Evolutionary conservation across 176 grass and related monocot species (phyloP).

Genomic region (Carex cristatella): DNA sequence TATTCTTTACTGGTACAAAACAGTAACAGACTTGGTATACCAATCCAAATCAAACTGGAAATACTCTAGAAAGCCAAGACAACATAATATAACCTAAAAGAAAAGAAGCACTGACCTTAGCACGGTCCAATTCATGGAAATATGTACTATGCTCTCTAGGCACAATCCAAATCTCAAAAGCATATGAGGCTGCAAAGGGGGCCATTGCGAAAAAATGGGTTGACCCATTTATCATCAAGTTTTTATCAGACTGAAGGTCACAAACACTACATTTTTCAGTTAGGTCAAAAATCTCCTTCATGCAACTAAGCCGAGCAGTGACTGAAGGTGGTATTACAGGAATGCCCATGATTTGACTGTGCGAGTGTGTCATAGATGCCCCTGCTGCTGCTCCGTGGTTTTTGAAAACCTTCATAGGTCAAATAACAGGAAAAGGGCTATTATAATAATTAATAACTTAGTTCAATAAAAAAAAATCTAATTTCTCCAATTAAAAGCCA

Average conservation of each 20-base stretch:
- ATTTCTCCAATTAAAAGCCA: not conserved
- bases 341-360: slow-evolving; percentile 91
- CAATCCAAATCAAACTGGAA: not conserved
- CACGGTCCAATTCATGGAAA: slow-evolving; percentile 80
- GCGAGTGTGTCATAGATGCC: slow-evolving; percentile 91
- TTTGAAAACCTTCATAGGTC: slow-evolving; percentile 67
- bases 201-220: slow-evolving; percentile 61
- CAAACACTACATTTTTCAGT: slow-evolving; percentile 71
- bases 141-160: slow-evolving; percentile 53
- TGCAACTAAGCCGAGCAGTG: slow-evolving; percentile 49
- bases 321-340: slow-evolving; percentile 78
- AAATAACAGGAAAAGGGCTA: not conserved
- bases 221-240: slow-evolving; percentile 49
- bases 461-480: not conserved
- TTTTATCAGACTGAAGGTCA: slow-evolving; percentile 38
- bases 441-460: not conserved
- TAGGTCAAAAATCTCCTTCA: slow-evolving; percentile 59
- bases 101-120: slow-evolving; percentile 41
- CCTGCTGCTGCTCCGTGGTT: slow-evolving; percentile 88
- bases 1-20: not conserved
- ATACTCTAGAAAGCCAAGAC: not conserved
- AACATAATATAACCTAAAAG: not conserved
- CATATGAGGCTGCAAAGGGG: slow-evolving; percentile 88
- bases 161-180: slow-evolving; percentile 93
- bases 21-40: not conserved